These are phyloP conservation scores for Aspergillus neotritici DNA, from an alignment of 2,329 filamentous ascomycete genomes.

Conservation along the genomic window DNA sequence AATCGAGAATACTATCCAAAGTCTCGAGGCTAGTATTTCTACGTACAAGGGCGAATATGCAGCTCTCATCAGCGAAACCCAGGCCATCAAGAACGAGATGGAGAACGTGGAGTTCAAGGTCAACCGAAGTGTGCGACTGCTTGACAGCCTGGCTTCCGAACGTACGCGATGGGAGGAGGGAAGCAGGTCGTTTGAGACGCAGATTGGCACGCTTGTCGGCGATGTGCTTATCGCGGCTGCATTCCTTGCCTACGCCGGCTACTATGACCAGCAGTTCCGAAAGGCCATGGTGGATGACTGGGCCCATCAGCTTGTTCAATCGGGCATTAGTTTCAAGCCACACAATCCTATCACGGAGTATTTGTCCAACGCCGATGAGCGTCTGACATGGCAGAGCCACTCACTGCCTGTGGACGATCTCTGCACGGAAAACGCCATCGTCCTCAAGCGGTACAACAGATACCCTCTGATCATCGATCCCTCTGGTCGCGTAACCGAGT, in stretches of 20 bases:
- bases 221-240: constrained; percentile 95
- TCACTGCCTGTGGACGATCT: constrained; percentile 91
- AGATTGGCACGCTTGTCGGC: constrained; percentile 92
- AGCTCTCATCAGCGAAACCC: constrained; percentile 89
- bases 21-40: constrained; percentile 82
- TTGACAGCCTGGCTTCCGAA: constrained; percentile 93
- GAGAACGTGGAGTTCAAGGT: constrained; percentile 95
- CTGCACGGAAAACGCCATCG: constrained; percentile 97
- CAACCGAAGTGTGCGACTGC: constrained; percentile 84
- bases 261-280: constrained; percentile 97
- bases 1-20: constrained; percentile 78
- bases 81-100: constrained; percentile 97
- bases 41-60: constrained; percentile 97
- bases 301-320: constrained; percentile 85
- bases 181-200: constrained; percentile 96
- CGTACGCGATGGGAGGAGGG: constrained; percentile 91
- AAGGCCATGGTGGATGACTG: constrained; percentile 98
- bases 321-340: constrained; percentile 88
- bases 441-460: constrained; percentile 94
- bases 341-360: constrained; percentile 96
- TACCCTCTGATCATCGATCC: constrained; percentile 98
- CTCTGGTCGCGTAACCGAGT: constrained; percentile 88
- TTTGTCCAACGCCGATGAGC: constrained; percentile 90
- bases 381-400: constrained; percentile 91
- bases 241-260: constrained; percentile 91